Conservation (phyloP, 805 yeast genomes). For the Cyberlindnera galapagoensis region DNA sequence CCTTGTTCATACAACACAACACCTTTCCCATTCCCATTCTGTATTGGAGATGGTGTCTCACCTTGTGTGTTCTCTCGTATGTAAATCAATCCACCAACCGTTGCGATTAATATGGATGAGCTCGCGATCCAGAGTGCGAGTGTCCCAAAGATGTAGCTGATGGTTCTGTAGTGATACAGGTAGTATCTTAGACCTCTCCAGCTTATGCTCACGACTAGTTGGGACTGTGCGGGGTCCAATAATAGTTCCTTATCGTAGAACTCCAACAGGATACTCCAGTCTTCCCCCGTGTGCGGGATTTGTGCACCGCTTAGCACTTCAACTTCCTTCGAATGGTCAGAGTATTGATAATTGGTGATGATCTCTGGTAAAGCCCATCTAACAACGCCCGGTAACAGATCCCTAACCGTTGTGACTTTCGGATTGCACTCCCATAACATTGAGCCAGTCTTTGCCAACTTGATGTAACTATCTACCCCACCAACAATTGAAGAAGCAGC, state of each 20-base stretch:
- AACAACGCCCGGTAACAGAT: constrained; percentile 15
- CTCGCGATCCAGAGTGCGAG: constrained; percentile 16
- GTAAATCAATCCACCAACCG: constrained; percentile 15
- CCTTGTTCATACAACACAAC: too few species aligned
- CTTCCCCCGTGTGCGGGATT: too few species aligned
- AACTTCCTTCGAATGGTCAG: constrained; percentile 4
- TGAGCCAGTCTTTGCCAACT: too few species aligned
- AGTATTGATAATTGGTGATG: constrained; percentile 5
- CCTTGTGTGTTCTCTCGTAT: constrained; percentile 7
- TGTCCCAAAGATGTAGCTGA: constrained; percentile 20
- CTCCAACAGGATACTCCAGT: constrained; percentile 18
- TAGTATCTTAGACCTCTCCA: constrained; percentile 23
- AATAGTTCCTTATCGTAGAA: constrained; percentile 17
- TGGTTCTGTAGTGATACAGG: constrained; percentile 17
- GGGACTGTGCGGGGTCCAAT: constrained; percentile 15
- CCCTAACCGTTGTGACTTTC: constrained; percentile 4
- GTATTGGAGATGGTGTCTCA: too few species aligned
- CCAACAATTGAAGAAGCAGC: too few species aligned
- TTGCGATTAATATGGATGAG: constrained; percentile 8
- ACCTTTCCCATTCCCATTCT: too few species aligned
- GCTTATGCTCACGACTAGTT: constrained; percentile 12
- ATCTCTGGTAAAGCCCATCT: constrained; percentile 16
- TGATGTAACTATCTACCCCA: too few species aligned
- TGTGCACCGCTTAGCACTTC: constrained; percentile 13
- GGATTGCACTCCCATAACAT: too few species aligned